Evolutionary conservation across 352 stramenopile genomes (phyloP).

Genomic region (Phytophthora podocarpi): DNA sequence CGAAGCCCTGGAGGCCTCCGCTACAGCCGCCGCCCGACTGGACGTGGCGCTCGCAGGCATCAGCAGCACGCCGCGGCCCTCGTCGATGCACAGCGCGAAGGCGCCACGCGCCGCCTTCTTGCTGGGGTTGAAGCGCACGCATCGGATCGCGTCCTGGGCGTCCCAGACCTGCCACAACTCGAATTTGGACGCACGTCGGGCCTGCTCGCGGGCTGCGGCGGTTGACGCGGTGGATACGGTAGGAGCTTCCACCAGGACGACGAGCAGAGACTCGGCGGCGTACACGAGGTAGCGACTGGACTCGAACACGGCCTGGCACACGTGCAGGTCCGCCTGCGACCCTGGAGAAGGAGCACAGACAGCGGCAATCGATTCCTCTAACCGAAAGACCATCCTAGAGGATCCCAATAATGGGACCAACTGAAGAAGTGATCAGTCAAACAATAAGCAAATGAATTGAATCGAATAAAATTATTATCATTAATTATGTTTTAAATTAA

Average conservation of each 20-base stretch:
- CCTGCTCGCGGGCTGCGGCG: not conserved
- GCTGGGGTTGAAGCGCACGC: slow-evolving; percentile 62
- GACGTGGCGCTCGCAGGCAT: slow-evolving; percentile 51
- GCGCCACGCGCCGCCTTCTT: slow-evolving; percentile 58
- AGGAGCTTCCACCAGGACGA: slow-evolving; percentile 58
- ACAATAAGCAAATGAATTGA: no score
- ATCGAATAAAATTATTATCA: no score
- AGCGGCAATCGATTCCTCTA: slow-evolving; percentile 52
- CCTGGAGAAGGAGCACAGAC: slow-evolving; percentile 46
- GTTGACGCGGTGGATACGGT: slow-evolving; percentile 1
- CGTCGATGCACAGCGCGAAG: slow-evolving; percentile 63
- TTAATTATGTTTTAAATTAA: no score
- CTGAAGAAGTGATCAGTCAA: no score
- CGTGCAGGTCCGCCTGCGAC: slow-evolving; percentile 11
- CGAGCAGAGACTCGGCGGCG: slow-evolving; percentile 54
- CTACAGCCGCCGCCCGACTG: slow-evolving; percentile 20
- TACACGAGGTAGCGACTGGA: slow-evolving; percentile 69
- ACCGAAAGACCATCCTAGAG: slow-evolving; percentile 60
- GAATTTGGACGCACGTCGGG: slow-evolving; percentile 42
- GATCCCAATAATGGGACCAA: no score
- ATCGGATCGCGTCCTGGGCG: slow-evolving; percentile 44
- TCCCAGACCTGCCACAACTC: slow-evolving; percentile 79
- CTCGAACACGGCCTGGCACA: slow-evolving; percentile 55
- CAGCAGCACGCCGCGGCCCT: slow-evolving; percentile 67
- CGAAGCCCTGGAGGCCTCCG: slow-evolving; percentile 11